Evolutionary conservation across 176 grass and related monocot genomes (phyloP), one percentile per base, ranked within the genome.

Genomic region (Panicum miliaceum): DNA sequence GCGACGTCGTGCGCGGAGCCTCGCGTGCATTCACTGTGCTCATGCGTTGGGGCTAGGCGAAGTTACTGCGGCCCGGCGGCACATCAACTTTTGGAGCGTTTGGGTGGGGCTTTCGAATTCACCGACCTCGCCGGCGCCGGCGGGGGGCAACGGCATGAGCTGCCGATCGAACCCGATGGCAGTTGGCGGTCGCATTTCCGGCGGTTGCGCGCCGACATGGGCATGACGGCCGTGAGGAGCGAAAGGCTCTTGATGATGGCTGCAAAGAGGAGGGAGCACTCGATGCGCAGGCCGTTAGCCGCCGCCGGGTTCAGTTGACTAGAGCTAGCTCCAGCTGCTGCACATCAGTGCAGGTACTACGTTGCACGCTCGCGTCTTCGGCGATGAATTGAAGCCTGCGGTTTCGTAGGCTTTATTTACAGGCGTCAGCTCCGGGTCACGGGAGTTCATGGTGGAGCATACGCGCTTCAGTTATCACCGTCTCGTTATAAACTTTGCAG

Each of bases 1-100:
- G 48, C 71, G 43, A 51, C 70, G 70, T 73, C 45, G 25, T 73
- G 71, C 19, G 26, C 32, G 80, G 83, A 85, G 64, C 72, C 68
- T 68, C 67, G 41, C 53, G 22, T 37, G 76, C 81, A 64, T 84
- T 87, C 75, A 91, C 43, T 84, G 20, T 54, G 53, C 20, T 91
- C 89, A 91, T 83, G 67, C n/a, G 81, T 65, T 27, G 20, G 36
- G 46, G 84, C 76, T 45, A 15, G 16, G n/a, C 3, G 0, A 22
- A 26, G 50, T 58, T 18, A 43, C 19, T 46, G 26, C 37, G 9
- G 2, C 6, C 3, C 57, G 12, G 32, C 57, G 12, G 32, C 14
- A 18, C 42, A 57, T 41, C 45, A 56, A 70, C 64, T 45, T 37
- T 9, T 18, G 80, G 88, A 81, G 86, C 72, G 52, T 32, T 32